phyloP scores from a whole-genome alignment of 2,329 filamentous ascomycete species.

The Leptosphaerulina australis region DNA sequence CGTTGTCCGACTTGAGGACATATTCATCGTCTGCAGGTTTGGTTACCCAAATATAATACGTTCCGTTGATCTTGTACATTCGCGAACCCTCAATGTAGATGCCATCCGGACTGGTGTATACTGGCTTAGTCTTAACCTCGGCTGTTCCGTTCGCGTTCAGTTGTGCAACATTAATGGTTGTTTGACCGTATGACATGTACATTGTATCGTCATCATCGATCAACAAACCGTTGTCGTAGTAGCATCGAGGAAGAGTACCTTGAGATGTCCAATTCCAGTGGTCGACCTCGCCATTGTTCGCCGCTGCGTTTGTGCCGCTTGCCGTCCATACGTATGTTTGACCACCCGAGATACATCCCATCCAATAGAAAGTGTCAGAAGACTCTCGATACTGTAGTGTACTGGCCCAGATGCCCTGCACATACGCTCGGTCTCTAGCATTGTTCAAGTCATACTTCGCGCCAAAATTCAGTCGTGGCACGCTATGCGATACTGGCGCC shows the following conservation, averaged over 20 bases:
- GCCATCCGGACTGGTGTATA: constrained; percentile 51
- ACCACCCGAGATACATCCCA: constrained; percentile 60
- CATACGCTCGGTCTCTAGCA: constrained; percentile 53
- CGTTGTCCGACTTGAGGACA: constrained; percentile 58
- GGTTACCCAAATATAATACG: constrained; percentile 62
- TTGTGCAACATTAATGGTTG: constrained; percentile 58
- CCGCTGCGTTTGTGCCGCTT: constrained; percentile 47
- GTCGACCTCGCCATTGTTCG: constrained; percentile 39
- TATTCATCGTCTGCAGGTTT: constrained; percentile 55
- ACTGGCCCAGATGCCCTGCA: constrained; percentile 63
- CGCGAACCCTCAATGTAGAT: constrained; percentile 58
- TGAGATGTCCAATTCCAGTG: constrained; percentile 51
- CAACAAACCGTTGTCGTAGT: constrained; percentile 64
- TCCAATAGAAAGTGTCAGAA: constrained; percentile 61
- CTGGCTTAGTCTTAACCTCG: constrained; percentile 53
- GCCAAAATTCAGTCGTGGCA: constrained; percentile 48
- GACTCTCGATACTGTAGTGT: constrained; percentile 59
- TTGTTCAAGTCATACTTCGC: constrained; percentile 57
- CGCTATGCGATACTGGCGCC: constrained; percentile 50
- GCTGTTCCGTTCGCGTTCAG: constrained; percentile 57
- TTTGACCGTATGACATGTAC: constrained; percentile 63
- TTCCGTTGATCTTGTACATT: constrained; percentile 63
- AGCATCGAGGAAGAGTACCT: constrained; percentile 54
- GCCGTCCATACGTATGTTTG: constrained; percentile 63
- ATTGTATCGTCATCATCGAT: constrained; percentile 65